Base-by-base conservation (phyloP, 1,284 basidiomycete genomes). In the Microbotryomycetes sp. region DNA sequence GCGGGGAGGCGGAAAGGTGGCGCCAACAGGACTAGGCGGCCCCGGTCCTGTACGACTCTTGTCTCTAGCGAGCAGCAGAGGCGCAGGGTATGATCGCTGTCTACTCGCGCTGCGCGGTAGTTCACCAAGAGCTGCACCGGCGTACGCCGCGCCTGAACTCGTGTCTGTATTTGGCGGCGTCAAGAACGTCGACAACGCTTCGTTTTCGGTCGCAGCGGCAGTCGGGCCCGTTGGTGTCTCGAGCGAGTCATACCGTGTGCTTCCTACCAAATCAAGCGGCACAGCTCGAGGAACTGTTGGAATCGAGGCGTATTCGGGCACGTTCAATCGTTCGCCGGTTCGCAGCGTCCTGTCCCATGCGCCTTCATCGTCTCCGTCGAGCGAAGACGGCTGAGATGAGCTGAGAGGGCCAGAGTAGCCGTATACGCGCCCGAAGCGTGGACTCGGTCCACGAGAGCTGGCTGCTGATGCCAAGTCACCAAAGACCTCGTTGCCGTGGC, bases 391-490 rank as follows among this genome's bases (percentile, higher is more conserved):
- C 50, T 52, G 50, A 26, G 50, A n/a, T 7, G 50, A 52, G 9
- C 23, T 16, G 23, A n/a, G 24, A 52, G 29, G 9, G 24, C 50
- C 13, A n/a, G 50, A 6, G n/a, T 52, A 11, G 24, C 23, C 50
- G 24, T 52, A 41, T 41, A 41, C 35, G 11, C 35, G 35, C 18
- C 57, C 52, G 18, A 59, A 59, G 15, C 26, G 18, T 5, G 52
- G 57, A 30, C 57, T 58, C 16, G 57, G 51, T 2, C 27, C 51
- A 16, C 57, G 27, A 11, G 57, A 26, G 23, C 26, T 48, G 35
- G 35, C 11, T 41, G 35, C 18, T 18, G 11, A 41, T 41, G n/a
- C n/a, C n/a, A n/a, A n/a, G n/a, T n/a, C n/a, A n/a, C n/a, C 24
- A 16, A 26, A 15, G 29, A 21, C 52, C 41, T 28, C 45, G 3